A percentile compares a stretch with the other conserved stretches of the same genome.
Conservation (phyloP, 768 basidiomycete genomes). For the Phylloporus scabripes region DNA sequence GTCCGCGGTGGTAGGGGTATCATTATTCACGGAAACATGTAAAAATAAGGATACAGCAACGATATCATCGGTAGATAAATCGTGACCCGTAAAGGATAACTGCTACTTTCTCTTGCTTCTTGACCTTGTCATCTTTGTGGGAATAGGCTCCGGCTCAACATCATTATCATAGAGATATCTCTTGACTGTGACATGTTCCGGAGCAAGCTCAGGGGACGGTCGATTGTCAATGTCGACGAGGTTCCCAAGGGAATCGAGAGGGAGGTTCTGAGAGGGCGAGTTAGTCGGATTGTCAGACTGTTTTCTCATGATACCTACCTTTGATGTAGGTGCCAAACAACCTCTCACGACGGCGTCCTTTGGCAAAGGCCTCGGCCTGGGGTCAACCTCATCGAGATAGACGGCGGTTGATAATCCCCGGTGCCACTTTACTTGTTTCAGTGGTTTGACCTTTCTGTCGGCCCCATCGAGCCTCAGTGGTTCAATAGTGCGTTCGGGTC, state of each 20-base stretch:
- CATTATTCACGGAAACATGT: slow-evolving; percentile 5
- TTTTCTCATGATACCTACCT: slow-evolving; percentile 40
- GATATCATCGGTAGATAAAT: slow-evolving; percentile 19
- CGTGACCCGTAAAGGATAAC: slow-evolving; percentile 6
- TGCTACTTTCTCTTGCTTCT: slow-evolving; percentile 47
- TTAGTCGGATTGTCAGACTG: not conserved
- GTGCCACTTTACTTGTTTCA: slow-evolving; percentile 75
- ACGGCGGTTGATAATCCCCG: slow-evolving; percentile 56
- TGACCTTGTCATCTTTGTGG: slow-evolving; percentile 51
- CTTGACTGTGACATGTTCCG: slow-evolving; percentile 67
- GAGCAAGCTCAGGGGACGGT: slow-evolving; percentile 51
- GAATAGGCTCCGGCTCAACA: slow-evolving; percentile 30
- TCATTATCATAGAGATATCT: slow-evolving; percentile 81
- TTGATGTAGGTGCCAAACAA: slow-evolving; percentile 62
- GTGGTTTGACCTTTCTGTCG: slow-evolving; percentile 27
- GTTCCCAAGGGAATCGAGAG: slow-evolving; percentile 70
- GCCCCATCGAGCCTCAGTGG: slow-evolving; percentile 34
- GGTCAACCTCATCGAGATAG: slow-evolving; percentile 58
- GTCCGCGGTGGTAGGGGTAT: not conserved
- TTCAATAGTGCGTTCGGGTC: slow-evolving; percentile 38
- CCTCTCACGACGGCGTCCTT: slow-evolving; percentile 49
- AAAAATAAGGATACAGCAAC: slow-evolving; percentile 32
- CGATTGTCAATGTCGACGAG: slow-evolving; percentile 47
- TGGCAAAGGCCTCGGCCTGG: slow-evolving; percentile 40
- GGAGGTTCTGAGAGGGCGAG: slow-evolving; percentile 41